Evolutionary conservation across 2,329 filamentous ascomycete genomes (phyloP), one percentile per base, ranked within the genome.

Genomic region (Grosmannia serpens): DNA sequence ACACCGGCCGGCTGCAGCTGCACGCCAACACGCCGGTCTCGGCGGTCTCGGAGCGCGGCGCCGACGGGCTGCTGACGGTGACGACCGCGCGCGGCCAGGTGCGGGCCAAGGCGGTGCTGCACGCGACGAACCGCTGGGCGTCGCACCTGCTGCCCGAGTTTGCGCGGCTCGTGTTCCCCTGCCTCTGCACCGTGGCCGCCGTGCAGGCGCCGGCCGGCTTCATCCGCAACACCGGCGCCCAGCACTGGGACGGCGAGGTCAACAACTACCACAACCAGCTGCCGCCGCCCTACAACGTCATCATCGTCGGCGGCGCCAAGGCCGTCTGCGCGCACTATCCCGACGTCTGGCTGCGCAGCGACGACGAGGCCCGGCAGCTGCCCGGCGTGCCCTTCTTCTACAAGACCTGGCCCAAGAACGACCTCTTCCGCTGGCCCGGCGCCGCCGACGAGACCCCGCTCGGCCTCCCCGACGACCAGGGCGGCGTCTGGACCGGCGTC

Each of bases 61-160:
- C 3, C 90, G 87, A 52, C 63, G 35, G 63, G 64, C 4, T 60
- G 64, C 89, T 87, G 82, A 76, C 77, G 0, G 73, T 89, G 1
- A 75, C 83, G 50, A 94, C 89, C 1, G 70, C 77, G 0, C 82
- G 89, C n/a, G 90, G 90, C 15, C 74, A 71, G 46, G 77, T 95
- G 57, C 68, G 69, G 0, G 76, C 89, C 1, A 71, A 74, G 17
- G 77, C 80, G 31, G 80, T 95, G n/a, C 76, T 95, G 17, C 78
- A 95, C 15, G 86, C 89, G 2, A 91, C 87, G 0, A 95, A 95
- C 67, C 90, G 77, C 2, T 94, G 95, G 69, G 92, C 89, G 0
- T 88, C 88, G 0, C 79, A 85, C 60, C 76, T 95, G 2, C 73
- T 91, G 1, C 88, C 88, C 0, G 68, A 74, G 44, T 86, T 92